These are phyloP conservation scores for Eucalyptus camaldulensis DNA, from an alignment of 345 rosid genomes.

Conservation along the genomic window DNA sequence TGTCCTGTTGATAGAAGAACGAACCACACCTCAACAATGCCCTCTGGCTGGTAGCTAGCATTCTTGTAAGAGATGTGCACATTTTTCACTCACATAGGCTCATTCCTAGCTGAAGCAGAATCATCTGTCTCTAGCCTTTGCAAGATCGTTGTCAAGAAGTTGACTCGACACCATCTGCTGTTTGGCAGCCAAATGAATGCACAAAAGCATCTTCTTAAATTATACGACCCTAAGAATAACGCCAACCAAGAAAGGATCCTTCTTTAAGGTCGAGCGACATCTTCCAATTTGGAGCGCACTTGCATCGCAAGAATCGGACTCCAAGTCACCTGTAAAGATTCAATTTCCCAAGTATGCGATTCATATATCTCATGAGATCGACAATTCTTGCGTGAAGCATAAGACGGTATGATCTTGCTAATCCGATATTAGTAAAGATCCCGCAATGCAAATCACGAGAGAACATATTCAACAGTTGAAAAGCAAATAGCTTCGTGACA, in stretches of 20 bases:
- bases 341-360: background rate
- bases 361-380: background rate
- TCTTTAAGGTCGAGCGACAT: background rate
- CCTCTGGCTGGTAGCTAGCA: background rate
- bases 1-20: no score
- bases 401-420: background rate
- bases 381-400: background rate
- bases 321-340: background rate
- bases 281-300: background rate
- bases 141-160: background rate
- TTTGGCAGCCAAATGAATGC: background rate
- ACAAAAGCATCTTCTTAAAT: background rate
- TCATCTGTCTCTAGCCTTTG: background rate
- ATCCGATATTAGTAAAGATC: background rate
- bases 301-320: background rate
- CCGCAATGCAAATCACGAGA: background rate
- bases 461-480: background rate
- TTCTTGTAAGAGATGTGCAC: background rate
- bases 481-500: background rate
- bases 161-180: background rate
- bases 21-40: background rate
- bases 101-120: background rate
- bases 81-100: background rate
- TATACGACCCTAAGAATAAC: background rate
- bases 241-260: background rate